These are phyloP conservation scores for Acer negundo DNA, from an alignment of 345 rosid genomes.

Conservation along the genomic window DNA sequence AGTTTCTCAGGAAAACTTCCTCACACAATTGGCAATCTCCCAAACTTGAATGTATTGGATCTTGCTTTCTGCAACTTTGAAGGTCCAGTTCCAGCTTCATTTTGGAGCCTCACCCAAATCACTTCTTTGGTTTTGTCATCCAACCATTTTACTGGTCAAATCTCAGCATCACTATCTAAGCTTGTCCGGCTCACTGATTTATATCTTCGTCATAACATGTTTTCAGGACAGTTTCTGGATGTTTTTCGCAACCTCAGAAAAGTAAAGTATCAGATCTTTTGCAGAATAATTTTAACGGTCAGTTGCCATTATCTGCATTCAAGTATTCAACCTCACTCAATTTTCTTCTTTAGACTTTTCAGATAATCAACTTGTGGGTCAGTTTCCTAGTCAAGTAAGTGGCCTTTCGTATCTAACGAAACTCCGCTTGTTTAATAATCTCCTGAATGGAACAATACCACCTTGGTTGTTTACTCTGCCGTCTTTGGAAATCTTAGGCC, in stretches of 20 bases:
- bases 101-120: background rate
- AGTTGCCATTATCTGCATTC: slow-evolving; percentile 6
- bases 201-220: background rate
- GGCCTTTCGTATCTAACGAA: background rate
- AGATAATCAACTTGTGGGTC: slow-evolving; percentile 13
- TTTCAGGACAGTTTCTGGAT: slow-evolving; percentile 5
- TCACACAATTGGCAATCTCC: slow-evolving; percentile 12
- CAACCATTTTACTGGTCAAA: background rate
- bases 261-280: background rate
- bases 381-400: slow-evolving; percentile 4
- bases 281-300: background rate
- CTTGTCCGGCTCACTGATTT: background rate
- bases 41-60: background rate
- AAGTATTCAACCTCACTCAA: slow-evolving; percentile 8
- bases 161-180: slow-evolving; percentile 3
- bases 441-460: slow-evolving; percentile 23
- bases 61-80: background rate
- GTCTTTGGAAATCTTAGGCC: slow-evolving; percentile 9
- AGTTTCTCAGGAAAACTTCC: slow-evolving; percentile 8
- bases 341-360: slow-evolving; percentile 10
- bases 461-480: slow-evolving; percentile 28
- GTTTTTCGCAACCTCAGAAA: slow-evolving; percentile 5
- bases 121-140: background rate
- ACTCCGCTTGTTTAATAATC: slow-evolving; percentile 5
- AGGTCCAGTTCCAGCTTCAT: slow-evolving; percentile 8